These are phyloP conservation scores for Pleurozium schreberi DNA, from an alignment of 225 moss, liverwort and hornwort species.

Conservation along the genomic window DNA sequence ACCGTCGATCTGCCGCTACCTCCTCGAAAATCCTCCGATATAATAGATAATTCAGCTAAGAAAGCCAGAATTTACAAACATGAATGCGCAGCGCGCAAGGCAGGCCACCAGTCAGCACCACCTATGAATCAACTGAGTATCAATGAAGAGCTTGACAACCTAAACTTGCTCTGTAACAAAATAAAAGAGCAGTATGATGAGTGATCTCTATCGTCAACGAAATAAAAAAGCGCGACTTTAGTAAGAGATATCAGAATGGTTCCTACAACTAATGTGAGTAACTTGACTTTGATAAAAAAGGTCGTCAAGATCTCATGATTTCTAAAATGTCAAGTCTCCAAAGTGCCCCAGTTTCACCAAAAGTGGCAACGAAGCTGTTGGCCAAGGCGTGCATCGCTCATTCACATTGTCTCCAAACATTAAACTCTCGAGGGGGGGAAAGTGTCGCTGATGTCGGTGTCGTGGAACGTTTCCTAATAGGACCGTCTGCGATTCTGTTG, in stretches of 20 bases:
- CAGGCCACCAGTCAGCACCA: constrained; percentile 10
- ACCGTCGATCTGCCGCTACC: neutral
- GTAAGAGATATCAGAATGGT: neutral
- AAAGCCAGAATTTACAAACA: constrained; percentile 7
- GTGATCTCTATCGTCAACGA: constrained; percentile 21
- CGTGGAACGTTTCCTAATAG: neutral
- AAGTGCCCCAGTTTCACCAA: neutral
- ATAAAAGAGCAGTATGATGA: neutral
- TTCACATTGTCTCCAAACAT: constrained; percentile 38
- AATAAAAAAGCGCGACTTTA: constrained; percentile 27
- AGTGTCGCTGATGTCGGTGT: constrained; percentile 21
- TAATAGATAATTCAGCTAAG: neutral
- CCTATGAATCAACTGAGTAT: constrained; percentile 6
- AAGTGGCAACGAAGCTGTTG: constrained; percentile 7
- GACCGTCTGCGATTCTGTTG: neutral
- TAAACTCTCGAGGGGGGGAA: constrained; percentile 6
- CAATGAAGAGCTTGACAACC: constrained; percentile 13
- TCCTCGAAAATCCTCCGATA: neutral
- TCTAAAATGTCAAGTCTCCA: constrained; percentile 18
- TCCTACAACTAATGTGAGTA: neutral
- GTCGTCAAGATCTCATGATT: neutral
- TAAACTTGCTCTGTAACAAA: neutral
- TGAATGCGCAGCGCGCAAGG: neutral
- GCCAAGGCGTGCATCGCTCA: constrained; percentile 6
- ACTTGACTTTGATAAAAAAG: neutral